Evolutionary conservation across 768 basidiomycete species (phyloP).

Genomic region (Lanmaoa pseudosensibilis): DNA sequence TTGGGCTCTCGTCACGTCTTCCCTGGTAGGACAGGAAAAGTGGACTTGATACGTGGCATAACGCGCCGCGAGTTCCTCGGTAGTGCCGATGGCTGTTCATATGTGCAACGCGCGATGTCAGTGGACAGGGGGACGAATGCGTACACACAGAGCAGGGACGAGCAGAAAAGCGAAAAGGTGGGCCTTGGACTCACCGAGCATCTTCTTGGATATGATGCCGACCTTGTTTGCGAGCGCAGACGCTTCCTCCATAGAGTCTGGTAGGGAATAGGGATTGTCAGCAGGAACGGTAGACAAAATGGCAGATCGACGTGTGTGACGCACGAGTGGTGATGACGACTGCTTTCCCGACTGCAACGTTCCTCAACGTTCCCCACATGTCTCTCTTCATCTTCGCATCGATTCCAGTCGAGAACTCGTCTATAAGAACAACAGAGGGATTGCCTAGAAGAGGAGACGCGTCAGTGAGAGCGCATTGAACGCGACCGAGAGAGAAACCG

Average conservation of each 20-base stretch:
- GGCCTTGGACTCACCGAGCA: conserved; percentile 53
- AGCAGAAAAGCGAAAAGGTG: neutral
- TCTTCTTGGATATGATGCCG: conserved; percentile 68
- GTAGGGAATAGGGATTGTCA: neutral
- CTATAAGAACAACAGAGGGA: conserved; percentile 74
- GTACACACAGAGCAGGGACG: neutral
- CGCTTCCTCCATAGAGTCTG: conserved; percentile 85
- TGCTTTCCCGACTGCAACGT: conserved; percentile 65
- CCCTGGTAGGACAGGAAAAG: conserved; percentile 63
- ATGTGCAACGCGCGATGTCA: neutral
- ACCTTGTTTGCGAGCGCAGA: conserved; percentile 75
- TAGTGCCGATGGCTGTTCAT: conserved; percentile 61
- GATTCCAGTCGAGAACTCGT: conserved; percentile 82
- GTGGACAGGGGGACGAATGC: too few species aligned
- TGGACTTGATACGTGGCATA: conserved; percentile 79
- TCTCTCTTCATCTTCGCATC: conserved; percentile 83
- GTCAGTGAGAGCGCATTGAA: neutral
- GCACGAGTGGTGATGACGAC: conserved; percentile 71
- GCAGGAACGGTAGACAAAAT: neutral
- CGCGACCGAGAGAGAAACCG: neutral
- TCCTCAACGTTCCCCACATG: conserved; percentile 75
- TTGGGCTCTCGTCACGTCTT: conserved; percentile 58
- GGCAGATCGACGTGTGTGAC: conserved; percentile 20
- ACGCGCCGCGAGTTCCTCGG: conserved; percentile 58
- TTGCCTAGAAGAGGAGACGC: conserved; percentile 49